phyloP scores from a whole-genome alignment of 2,329 filamentous ascomycete species.

The Chaetomiaceae sp. region DNA sequence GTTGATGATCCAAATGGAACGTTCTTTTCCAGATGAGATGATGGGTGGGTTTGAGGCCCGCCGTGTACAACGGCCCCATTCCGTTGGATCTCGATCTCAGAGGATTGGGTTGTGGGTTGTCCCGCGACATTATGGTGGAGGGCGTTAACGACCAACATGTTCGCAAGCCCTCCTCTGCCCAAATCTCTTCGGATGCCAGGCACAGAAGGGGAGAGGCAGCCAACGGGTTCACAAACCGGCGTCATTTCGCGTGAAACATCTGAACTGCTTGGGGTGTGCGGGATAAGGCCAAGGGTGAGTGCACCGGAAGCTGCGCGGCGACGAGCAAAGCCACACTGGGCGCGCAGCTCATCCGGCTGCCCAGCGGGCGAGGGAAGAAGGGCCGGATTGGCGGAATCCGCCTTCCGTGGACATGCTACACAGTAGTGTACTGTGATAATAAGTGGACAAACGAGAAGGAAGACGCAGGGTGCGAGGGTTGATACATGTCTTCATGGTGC shows the following conservation, averaged over 20 bases:
- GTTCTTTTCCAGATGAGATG: too few species aligned
- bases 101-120: too few species aligned
- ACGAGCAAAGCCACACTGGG: too few species aligned
- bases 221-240: slow-evolving; percentile 3
- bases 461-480: slow-evolving; percentile 1
- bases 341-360: slow-evolving; percentile 13
- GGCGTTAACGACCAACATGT: too few species aligned
- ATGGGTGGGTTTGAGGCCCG: too few species aligned
- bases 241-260: slow-evolving; percentile 14
- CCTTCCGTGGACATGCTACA: slow-evolving; percentile 3
- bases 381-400: slow-evolving; percentile 18
- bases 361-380: slow-evolving; percentile 2
- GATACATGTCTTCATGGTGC: slow-evolving; percentile 17
- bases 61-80: too few species aligned
- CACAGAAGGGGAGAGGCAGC: slow-evolving; percentile 10
- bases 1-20: too few species aligned
- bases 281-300: neutral
- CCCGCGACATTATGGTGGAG: too few species aligned
- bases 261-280: neutral
- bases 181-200: neutral
- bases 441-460: neutral
- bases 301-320: neutral
- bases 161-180: neutral
- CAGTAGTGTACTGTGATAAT: neutral
- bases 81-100: too few species aligned